Evolutionary conservation across 345 rosid genomes (phyloP).

Genomic region (Rhodamnia argentea): DNA sequence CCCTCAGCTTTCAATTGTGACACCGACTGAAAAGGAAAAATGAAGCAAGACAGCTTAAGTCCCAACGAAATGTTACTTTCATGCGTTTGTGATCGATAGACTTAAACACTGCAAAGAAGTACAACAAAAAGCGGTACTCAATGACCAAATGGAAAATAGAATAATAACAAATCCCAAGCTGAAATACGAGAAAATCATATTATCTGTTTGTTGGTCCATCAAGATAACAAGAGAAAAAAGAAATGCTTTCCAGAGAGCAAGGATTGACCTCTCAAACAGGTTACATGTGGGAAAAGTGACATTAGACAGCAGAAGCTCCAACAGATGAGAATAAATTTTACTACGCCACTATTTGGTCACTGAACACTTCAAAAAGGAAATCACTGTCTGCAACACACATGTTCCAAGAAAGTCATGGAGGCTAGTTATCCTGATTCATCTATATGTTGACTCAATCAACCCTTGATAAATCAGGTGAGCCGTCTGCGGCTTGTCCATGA

Average conservation of each 20-base stretch:
- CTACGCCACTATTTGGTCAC: not conserved
- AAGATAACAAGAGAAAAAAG: not conserved
- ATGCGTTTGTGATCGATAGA: not conserved
- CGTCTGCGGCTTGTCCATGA: not conserved
- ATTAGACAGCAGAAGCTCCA: not conserved
- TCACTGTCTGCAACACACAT: not conserved
- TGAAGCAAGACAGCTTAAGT: not conserved
- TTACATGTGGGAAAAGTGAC: not conserved
- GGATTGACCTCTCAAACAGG: not conserved
- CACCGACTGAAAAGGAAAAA: constrained; percentile 22
- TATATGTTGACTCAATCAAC: not conserved
- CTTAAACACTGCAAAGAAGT: not conserved
- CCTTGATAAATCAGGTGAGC: not conserved
- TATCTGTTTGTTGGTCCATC: not conserved
- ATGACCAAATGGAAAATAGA: not conserved
- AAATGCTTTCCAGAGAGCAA: not conserved
- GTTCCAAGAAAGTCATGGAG: not conserved
- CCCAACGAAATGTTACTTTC: not conserved
- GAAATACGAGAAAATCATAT: not conserved
- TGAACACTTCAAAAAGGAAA: not conserved
- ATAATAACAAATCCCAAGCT: not conserved
- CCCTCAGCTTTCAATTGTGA: constrained; percentile 35
- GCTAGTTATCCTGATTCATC: not conserved
- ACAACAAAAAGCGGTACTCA: not conserved
- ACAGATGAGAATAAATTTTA: not conserved